Base-by-base conservation (phyloP, 208 protist genomes). In the Trichomonas tenax region DNA sequence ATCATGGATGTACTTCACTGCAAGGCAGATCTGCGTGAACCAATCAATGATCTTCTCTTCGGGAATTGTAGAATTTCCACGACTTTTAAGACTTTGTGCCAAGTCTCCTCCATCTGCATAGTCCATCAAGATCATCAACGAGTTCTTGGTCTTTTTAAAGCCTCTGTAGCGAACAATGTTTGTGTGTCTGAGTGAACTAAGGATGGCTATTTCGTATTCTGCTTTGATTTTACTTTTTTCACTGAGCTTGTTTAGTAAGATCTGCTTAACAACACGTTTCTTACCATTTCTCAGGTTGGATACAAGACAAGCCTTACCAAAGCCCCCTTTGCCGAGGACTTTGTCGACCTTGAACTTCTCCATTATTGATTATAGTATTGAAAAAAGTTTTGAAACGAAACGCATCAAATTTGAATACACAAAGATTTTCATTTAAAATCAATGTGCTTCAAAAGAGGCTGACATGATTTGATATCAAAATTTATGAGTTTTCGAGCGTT, bases 1-100 rank as follows among this genome's bases (percentile, higher is more conserved):
- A 45, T 97, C 97, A 95, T 98, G 97, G 10, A 97, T 63, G 44
- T 98, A 97, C 58, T 98, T 97, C 0, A 98, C 34, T 31, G 97
- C 97, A 31, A 98, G 72, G 48, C 95, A 97, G 9, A 98, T 96
- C 95, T 98, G 97, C 23, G 97, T 82, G 81, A 98, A 97, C 96
- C 96, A 98, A 17, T 97, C 46, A 84, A 97, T 90, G 34, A 98
- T 97, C 1, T 44, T 90, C 0, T 90, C 82, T 48, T 90, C 82
- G 6, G 21, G 34, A 14, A 86, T 38, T 82, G 23, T 8, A 41
- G 14, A 38, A 4, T 10, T 8, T 6, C 4, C 17, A 0, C 34
- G 9, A 26, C 34, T 36, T 41, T 48, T 48, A 34, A 95, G 23
- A 41, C 40, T 34, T 58, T 86, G 6, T 26, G 8, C 14, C 21